Conservation (phyloP, 164 flowering plant species). For the Buxus sempervirens region DNA sequence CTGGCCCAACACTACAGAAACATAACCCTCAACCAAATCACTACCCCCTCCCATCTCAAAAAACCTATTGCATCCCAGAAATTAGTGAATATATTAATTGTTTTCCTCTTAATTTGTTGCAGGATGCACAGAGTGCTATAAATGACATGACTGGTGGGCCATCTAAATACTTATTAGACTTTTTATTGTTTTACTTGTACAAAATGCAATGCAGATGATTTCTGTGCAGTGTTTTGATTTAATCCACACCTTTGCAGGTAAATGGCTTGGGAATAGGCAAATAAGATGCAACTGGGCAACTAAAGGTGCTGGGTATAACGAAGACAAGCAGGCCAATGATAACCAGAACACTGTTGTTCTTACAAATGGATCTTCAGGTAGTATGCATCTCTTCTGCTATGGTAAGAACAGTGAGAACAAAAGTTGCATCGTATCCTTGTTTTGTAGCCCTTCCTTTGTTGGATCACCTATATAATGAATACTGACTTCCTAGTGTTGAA, state of each 20-base stretch:
- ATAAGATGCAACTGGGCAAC: slow-evolving; percentile 99
- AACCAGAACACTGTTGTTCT: slow-evolving; percentile 79
- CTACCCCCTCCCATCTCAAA: too few relatives aligned
- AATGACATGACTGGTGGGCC: slow-evolving; percentile 76
- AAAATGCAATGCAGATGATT: background rate
- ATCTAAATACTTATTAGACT: background rate
- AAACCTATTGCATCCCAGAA: too few relatives aligned
- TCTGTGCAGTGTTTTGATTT: background rate
- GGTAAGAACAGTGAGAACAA: too few relatives aligned
- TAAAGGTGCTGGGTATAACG: slow-evolving; percentile 77
- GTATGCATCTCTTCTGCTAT: too few relatives aligned
- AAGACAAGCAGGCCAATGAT: slow-evolving; percentile 73
- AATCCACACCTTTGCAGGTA: slow-evolving; percentile 47
- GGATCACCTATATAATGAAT: too few relatives aligned
- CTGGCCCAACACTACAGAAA: too few relatives aligned
- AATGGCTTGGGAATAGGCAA: slow-evolving; percentile 98
- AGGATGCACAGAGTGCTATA: slow-evolving; percentile 93
- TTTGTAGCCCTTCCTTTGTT: too few relatives aligned
- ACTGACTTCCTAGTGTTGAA: too few relatives aligned
- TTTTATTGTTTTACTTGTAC: slow-evolving; percentile 1
- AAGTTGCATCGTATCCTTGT: too few relatives aligned
- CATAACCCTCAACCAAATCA: too few relatives aligned
- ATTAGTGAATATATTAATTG: background rate
- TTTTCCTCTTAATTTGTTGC: slow-evolving; percentile 12
- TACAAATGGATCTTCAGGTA: slow-evolving; percentile 87